Percentiles rank a stretch among this genome's conserved stretches.
These are phyloP conservation scores for Taxillus chinensis DNA, from an alignment of 164 flowering plant genomes.

Conservation along the genomic window DNA sequence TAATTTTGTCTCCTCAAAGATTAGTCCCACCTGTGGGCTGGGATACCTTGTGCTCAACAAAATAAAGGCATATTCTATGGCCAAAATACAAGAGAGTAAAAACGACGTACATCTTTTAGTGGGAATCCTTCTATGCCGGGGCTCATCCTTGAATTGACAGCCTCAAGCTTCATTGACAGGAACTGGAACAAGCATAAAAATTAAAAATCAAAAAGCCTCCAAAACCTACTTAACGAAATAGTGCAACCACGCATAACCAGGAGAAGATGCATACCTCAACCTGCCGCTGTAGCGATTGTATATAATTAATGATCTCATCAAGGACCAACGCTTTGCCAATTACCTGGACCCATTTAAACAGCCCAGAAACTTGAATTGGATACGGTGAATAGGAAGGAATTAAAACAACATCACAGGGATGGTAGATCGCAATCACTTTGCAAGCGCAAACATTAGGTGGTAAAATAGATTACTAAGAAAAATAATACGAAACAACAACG, in stretches of 20 bases:
- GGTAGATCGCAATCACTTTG: no score
- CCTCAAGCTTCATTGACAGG: slow-evolving; percentile 70
- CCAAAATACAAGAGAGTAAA: not conserved
- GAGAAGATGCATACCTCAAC: slow-evolving; percentile 46
- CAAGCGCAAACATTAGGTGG: no score
- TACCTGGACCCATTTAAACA: slow-evolving; percentile 28
- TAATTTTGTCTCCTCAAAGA: no score
- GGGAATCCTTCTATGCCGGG: slow-evolving; percentile 43
- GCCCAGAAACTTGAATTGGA: not conserved
- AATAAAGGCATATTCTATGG: not conserved
- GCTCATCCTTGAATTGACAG: slow-evolving; percentile 38
- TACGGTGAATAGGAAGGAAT: no score
- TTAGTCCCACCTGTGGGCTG: no score
- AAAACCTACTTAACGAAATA: not conserved
- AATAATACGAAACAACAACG: no score
- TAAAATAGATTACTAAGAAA: no score
- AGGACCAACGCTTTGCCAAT: slow-evolving; percentile 76
- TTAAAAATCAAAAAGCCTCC: not conserved
- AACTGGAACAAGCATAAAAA: slow-evolving; percentile 30
- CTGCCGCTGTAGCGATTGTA: slow-evolving; percentile 76
- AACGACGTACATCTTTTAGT: slow-evolving; percentile 47
- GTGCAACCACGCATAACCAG: not conserved
- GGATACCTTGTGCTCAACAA: no score
- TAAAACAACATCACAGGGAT: no score
- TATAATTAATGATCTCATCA: slow-evolving; percentile 86